Percentiles rank a stretch among this genome's conserved stretches.
Evolutionary conservation across 495 filamentous ascomycete species (phyloP).

Genomic region (Tricharina praecox): DNA sequence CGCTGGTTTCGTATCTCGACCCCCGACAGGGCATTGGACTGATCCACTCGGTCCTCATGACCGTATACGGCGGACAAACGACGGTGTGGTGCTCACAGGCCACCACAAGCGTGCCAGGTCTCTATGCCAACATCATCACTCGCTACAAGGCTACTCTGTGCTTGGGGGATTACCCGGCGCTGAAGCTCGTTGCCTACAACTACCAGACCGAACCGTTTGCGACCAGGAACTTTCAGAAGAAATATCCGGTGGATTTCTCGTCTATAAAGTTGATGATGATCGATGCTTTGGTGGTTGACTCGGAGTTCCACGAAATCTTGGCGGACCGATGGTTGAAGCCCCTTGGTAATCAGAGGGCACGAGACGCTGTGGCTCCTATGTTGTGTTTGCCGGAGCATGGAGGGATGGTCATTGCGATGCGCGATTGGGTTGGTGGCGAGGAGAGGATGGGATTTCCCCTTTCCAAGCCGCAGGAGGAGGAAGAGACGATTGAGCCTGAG

Average conservation of each 20-base stretch:
- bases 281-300: constrained; percentile 83
- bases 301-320: constrained; percentile 89
- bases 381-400: constrained; percentile 93
- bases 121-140: constrained; percentile 92
- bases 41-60: constrained; percentile 77
- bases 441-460: constrained; percentile 91
- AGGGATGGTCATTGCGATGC: constrained; percentile 88
- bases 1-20: constrained; percentile 78
- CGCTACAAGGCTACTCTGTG: constrained; percentile 88
- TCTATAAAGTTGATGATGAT: constrained; percentile 85
- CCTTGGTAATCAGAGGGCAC: constrained; percentile 70
- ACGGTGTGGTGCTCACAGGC: constrained; percentile 83
- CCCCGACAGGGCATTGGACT: constrained; percentile 87
- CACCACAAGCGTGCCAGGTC: constrained; percentile 74
- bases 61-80: constrained; percentile 91
- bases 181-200: constrained; percentile 86
- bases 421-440: constrained; percentile 94
- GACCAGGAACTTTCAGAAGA: constrained; percentile 91
- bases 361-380: constrained; percentile 90
- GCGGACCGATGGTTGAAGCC: constrained; percentile 89
- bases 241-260: constrained; percentile 80
- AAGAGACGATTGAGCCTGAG: constrained; percentile 40
- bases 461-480: constrained; percentile 27
- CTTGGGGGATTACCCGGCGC: constrained; percentile 84
- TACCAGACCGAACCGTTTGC: constrained; percentile 95